A percentile compares a stretch with the other conserved stretches of the same genome.
Conservation (phyloP, 352 stramenopile genomes). For the Pythium phragmiticola region DNA sequence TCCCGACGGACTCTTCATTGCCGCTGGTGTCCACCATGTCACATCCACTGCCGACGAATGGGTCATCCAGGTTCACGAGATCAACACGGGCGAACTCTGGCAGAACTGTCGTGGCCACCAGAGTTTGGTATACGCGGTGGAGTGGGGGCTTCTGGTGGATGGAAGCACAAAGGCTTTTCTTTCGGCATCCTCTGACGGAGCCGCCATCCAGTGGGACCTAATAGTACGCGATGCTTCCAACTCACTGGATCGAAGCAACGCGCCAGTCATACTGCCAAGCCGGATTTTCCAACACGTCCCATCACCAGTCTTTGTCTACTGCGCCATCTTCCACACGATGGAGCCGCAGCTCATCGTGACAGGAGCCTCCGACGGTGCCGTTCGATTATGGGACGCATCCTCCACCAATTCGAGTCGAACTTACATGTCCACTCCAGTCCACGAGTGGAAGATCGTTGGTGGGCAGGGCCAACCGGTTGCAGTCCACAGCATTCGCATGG, state of each 20-base stretch:
- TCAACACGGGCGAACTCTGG: constrained; percentile 39
- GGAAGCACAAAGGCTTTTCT: constrained; percentile 30
- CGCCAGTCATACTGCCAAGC: constrained; percentile 6
- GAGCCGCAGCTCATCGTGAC: constrained; percentile 38
- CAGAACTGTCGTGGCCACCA: constrained; percentile 45
- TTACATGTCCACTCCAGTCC: constrained; percentile 4
- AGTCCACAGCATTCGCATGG: constrained; percentile 52
- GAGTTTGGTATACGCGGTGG: constrained; percentile 55
- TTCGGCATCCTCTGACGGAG: constrained; percentile 61
- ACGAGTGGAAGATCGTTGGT: constrained; percentile 20
- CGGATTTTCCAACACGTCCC: constrained; percentile 56
- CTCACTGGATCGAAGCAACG: neutral
- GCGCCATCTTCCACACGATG: constrained; percentile 45
- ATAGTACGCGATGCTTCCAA: neutral
- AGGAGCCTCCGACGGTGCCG: constrained; percentile 49
- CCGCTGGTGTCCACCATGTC: constrained; percentile 36
- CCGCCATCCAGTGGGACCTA: constrained; percentile 44
- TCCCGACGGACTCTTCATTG: constrained; percentile 50
- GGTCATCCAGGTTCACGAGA: constrained; percentile 42
- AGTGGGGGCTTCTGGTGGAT: constrained; percentile 34
- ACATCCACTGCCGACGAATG: constrained; percentile 20
- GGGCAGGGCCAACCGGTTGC: constrained; percentile 7
- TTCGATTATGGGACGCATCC: constrained; percentile 42
- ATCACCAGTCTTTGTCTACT: constrained; percentile 61
- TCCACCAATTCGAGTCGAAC: constrained; percentile 4